Evolutionary conservation across 495 filamentous ascomycete species (phyloP).

Genomic region (Xylaria palmicola): DNA sequence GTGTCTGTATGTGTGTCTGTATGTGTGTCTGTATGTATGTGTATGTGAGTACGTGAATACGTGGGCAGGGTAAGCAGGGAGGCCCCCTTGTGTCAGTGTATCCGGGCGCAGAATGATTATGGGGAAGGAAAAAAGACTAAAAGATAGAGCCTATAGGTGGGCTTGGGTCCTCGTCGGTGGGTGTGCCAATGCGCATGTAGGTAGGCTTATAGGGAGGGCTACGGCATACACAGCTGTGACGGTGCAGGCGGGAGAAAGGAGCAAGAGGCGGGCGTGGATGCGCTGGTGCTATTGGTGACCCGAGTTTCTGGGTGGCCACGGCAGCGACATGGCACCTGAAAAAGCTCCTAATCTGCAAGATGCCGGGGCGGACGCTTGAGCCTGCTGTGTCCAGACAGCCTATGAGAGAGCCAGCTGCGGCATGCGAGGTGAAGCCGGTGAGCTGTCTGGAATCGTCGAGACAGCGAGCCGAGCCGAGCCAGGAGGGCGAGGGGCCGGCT

Average conservation of each 20-base stretch:
- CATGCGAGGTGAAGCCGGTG: background rate
- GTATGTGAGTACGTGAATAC: too few species aligned
- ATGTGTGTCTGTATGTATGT: too few species aligned
- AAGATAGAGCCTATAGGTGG: too few species aligned
- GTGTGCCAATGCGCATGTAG: constrained; percentile 11
- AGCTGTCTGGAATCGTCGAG: background rate
- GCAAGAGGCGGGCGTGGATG: background rate
- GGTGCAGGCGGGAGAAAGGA: background rate
- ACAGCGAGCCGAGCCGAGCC: background rate
- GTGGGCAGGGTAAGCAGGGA: too few species aligned
- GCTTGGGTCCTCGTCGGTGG: too few species aligned
- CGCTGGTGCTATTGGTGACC: constrained; percentile 15
- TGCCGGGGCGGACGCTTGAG: constrained; percentile 8
- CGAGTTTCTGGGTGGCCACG: constrained; percentile 17
- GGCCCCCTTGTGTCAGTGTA: too few species aligned
- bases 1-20: too few species aligned
- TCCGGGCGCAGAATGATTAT: too few species aligned
- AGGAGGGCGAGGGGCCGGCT: background rate
- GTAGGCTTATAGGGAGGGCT: background rate
- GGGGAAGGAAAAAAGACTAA: too few species aligned
- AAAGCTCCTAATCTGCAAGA: constrained; percentile 11
- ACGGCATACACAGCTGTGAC: background rate
- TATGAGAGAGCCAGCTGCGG: background rate
- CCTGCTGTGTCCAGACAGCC: background rate
- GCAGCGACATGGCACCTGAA: constrained; percentile 18